Conservation (phyloP, 78 protist species). For the Salpingoeca rosetta region DNA sequence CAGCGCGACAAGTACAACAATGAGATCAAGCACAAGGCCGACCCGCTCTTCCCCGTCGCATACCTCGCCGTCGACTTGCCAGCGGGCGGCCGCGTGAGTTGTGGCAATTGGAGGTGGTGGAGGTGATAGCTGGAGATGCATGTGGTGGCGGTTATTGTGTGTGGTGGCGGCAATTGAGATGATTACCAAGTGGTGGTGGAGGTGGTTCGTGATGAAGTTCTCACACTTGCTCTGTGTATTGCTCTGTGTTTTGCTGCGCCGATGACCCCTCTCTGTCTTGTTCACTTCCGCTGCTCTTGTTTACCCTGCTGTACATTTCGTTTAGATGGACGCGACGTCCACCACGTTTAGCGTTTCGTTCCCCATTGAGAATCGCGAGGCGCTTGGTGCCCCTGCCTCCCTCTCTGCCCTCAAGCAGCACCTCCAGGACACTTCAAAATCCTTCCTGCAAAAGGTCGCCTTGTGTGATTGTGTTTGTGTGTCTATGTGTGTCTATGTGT, state of each 20-base stretch:
- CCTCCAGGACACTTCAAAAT: neutral
- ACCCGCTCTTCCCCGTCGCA: neutral
- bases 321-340: too few species aligned
- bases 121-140: too few species aligned
- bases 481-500: too few species aligned
- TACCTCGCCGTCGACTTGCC: neutral
- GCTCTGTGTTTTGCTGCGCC: constrained; percentile 11
- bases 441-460: too few species aligned
- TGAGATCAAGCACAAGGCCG: neutral
- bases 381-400: neutral
- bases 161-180: neutral
- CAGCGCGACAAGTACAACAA: neutral
- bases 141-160: too few species aligned
- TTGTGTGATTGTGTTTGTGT: too few species aligned
- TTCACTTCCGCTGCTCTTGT: neutral
- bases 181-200: neutral
- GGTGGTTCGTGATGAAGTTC: constrained; percentile 7
- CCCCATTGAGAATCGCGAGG: neutral
- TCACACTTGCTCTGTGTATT: constrained; percentile 2
- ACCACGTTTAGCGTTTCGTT: neutral
- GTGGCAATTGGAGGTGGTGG: too few species aligned
- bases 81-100: too few species aligned
- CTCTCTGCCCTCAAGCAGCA: neutral
- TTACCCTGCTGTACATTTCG: neutral
- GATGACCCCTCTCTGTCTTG: constrained; percentile 13